phyloP scores from a whole-genome alignment of 176 grass and related monocot genomes.

The Bolboschoenus planiculmis region DNA sequence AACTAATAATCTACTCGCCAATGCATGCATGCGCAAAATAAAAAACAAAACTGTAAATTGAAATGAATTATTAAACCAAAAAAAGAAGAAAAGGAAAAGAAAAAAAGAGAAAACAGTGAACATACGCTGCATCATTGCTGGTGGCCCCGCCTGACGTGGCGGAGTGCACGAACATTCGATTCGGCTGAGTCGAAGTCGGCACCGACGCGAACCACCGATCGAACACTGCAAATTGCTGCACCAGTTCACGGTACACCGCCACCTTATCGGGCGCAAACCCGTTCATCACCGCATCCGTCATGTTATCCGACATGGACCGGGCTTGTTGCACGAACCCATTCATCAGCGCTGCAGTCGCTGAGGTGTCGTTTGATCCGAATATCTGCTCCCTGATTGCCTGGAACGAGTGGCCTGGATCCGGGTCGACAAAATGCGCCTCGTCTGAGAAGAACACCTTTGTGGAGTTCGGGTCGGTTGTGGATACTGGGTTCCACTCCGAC shows the following conservation, averaged over 20 bases:
- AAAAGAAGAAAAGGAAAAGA: neutral
- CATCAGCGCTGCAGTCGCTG: conserved; percentile 38
- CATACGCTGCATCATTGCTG: conserved; percentile 63
- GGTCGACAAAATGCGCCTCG: conserved; percentile 75
- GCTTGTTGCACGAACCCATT: conserved; percentile 91
- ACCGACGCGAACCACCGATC: conserved; percentile 94
- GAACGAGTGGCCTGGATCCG: conserved; percentile 95
- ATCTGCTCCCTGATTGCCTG: conserved; percentile 94
- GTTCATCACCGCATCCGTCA: conserved; percentile 76
- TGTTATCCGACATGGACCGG: conserved; percentile 44
- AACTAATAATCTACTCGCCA: neutral
- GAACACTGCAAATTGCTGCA: conserved; percentile 75
- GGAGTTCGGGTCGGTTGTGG: conserved; percentile 34
- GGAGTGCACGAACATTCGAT: conserved; percentile 87
- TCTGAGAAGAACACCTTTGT: conserved; percentile 66
- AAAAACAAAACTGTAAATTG: neutral
- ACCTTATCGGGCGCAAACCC: conserved; percentile 75
- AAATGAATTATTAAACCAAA: neutral
- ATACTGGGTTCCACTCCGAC: conserved; percentile 61
- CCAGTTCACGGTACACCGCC: conserved; percentile 71
- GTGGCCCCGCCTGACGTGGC: conserved; percentile 69
- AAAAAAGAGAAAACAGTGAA: neutral
- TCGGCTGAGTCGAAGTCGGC: conserved; percentile 87
- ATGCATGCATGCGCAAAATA: neutral
- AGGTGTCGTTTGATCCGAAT: conserved; percentile 69